phyloP scores from a whole-genome alignment of 179 eudicot genomes.

The Carnegiea gigantea region DNA sequence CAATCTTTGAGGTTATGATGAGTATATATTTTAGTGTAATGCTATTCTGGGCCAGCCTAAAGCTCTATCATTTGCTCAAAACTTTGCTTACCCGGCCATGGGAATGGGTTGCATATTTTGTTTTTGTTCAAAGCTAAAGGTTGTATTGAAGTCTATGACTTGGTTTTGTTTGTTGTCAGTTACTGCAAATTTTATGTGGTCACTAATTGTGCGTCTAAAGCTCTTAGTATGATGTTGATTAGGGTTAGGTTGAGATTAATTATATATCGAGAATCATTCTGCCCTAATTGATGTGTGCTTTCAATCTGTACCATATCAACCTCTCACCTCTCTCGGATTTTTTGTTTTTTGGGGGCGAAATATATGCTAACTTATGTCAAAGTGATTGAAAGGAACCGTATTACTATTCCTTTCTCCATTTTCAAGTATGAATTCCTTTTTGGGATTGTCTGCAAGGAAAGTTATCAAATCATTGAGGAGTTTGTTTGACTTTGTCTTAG shows the following conservation, averaged over 20 bases:
- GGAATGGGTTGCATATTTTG: neutral
- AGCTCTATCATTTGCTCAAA: neutral
- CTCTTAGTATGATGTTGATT: no score
- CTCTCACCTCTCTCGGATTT: neutral
- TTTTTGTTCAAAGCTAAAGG: neutral
- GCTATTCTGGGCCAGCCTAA: neutral
- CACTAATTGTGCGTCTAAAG: neutral
- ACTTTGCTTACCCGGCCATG: neutral
- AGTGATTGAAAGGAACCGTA: neutral
- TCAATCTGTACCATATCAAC: neutral
- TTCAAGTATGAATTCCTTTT: no score
- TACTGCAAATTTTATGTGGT: neutral
- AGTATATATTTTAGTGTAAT: no score
- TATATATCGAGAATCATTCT: neutral
- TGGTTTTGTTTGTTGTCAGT: neutral
- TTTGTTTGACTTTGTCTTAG: constrained; percentile 14
- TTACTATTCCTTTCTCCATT: neutral
- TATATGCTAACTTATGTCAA: neutral
- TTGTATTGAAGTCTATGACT: neutral
- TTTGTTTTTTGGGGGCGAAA: no score
- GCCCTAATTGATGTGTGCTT: neutral
- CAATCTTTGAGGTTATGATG: neutral
- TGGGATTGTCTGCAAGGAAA: neutral
- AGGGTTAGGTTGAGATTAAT: neutral
- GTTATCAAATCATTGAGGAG: neutral